Percentiles rank a stretch among this genome's conserved stretches.
These are phyloP conservation scores for Dactylellina sp. DNA, from an alignment of 2,329 filamentous ascomycete species.

Conservation along the genomic window DNA sequence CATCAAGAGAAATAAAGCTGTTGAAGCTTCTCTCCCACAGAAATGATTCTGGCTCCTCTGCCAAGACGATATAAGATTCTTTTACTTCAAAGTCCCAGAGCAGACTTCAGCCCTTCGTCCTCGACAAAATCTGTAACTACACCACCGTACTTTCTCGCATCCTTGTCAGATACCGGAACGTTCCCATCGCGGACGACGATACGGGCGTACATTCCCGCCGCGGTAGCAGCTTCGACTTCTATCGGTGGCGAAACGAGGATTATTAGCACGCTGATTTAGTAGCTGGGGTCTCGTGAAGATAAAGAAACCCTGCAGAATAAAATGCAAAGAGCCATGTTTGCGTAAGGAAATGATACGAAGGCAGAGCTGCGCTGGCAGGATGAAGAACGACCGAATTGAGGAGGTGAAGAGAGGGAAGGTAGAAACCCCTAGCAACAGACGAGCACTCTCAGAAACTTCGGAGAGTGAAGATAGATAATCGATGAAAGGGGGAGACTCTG, in stretches of 20 bases:
- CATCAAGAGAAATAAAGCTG: background rate
- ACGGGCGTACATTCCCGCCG: conserved; percentile 73
- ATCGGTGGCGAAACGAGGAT: conserved; percentile 2
- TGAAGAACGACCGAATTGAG: no score
- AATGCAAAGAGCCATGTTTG: no score
- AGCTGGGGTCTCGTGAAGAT: no score
- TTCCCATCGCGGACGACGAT: conserved; percentile 78
- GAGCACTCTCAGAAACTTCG: no score
- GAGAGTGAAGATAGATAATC: no score
- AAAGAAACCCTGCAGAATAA: no score
- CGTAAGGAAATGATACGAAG: no score
- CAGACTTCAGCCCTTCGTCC: conserved; percentile 38
- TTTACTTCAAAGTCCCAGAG: conserved; percentile 8
- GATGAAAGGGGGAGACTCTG: no score
- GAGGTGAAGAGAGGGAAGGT: no score
- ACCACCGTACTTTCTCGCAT: conserved; percentile 61
- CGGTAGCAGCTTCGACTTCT: conserved; percentile 74
- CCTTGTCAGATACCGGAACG: conserved; percentile 70
- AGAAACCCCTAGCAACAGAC: no score
- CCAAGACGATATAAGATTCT: no score
- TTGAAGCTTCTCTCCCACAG: conserved; percentile 1
- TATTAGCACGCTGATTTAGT: conserved; percentile 24
- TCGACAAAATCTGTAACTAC: conserved; percentile 61
- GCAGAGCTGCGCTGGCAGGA: no score
- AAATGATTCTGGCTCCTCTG: background rate